Conservation (phyloP, 768 basidiomycete species). For the Mrakia frigida region DNA sequence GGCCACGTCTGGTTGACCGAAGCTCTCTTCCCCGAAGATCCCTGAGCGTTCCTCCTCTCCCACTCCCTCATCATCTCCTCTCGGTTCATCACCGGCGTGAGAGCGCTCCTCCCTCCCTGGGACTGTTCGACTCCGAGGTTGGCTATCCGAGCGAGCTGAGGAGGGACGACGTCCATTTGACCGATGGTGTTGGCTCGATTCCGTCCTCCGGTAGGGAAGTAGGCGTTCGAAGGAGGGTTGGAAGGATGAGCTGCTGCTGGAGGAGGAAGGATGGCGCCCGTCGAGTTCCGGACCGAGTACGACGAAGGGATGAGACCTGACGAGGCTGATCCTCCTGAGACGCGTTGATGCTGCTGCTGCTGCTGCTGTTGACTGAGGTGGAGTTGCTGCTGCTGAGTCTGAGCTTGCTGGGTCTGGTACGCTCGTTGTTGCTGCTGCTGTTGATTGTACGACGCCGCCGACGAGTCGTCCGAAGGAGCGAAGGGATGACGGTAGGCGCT, state of each 20-base stretch:
- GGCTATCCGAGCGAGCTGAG: slow-evolving; percentile 80
- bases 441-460: slow-evolving; percentile 29
- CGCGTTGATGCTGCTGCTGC: slow-evolving; percentile 34
- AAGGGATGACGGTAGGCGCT: slow-evolving; percentile 71
- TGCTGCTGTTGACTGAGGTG: slow-evolving; percentile 36
- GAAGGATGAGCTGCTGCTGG: slow-evolving; percentile 29
- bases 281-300: slow-evolving; percentile 28
- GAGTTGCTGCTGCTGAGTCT: slow-evolving; percentile 37
- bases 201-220: slow-evolving; percentile 50
- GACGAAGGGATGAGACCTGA: slow-evolving; percentile 18
- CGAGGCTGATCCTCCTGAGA: slow-evolving; percentile 24
- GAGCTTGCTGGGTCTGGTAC: slow-evolving; percentile 34
- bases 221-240: slow-evolving; percentile 55
- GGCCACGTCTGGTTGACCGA: slow-evolving; percentile 30
- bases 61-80: slow-evolving; percentile 95
- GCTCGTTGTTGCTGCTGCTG: slow-evolving; percentile 37
- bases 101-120: slow-evolving; percentile 59
- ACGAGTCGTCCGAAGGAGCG: slow-evolving; percentile 50
- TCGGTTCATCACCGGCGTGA: slow-evolving; percentile 89
- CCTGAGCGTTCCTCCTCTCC: slow-evolving; percentile 67
- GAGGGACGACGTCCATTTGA: slow-evolving; percentile 85
- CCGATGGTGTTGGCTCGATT: slow-evolving; percentile 88
- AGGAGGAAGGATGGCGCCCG: slow-evolving; percentile 28
- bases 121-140: slow-evolving; percentile 64
- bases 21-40: slow-evolving; percentile 25